Percentiles rank a stretch among this genome's conserved stretches.
Evolutionary conservation across 2,329 filamentous ascomycete genomes (phyloP).

Genomic region (Periconia macrospinosa): DNA sequence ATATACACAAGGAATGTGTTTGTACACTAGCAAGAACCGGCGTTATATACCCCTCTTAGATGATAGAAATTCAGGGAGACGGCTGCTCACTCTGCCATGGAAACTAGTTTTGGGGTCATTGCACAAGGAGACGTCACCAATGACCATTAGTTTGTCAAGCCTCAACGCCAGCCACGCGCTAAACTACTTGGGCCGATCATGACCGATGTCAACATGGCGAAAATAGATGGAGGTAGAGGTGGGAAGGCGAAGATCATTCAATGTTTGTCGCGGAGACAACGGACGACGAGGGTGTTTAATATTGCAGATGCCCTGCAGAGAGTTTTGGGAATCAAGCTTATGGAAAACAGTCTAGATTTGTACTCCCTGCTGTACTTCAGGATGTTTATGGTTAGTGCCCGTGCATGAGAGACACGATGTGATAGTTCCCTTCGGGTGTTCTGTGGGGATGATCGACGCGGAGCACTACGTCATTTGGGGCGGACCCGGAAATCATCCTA

Average conservation of each 20-base stretch:
- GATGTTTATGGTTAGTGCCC: background rate
- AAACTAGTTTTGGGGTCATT: background rate
- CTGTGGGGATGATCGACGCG: conserved; percentile 18
- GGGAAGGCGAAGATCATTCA: too few species aligned
- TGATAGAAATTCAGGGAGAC: background rate
- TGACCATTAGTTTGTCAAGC: conserved; percentile 5
- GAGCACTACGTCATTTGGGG: conserved; percentile 21
- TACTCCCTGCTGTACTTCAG: background rate
- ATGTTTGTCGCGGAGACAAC: too few species aligned
- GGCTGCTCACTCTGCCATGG: background rate
- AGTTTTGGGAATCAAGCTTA: background rate
- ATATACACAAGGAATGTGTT: background rate
- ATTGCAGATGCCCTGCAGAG: too few species aligned
- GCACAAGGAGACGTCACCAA: conserved; percentile 19
- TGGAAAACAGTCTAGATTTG: background rate
- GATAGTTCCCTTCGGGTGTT: conserved; percentile 8
- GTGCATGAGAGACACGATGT: background rate
- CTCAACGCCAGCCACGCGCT: conserved; percentile 14
- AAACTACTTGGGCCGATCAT: background rate
- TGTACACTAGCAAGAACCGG: background rate
- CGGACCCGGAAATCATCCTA: conserved; percentile 3
- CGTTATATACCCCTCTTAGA: conserved; percentile 6
- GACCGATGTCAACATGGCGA: background rate
- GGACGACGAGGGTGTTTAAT: too few species aligned
- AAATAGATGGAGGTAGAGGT: background rate